These are phyloP conservation scores for Geranium incanum DNA, from an alignment of 441 rosid genomes.

Conservation along the genomic window DNA sequence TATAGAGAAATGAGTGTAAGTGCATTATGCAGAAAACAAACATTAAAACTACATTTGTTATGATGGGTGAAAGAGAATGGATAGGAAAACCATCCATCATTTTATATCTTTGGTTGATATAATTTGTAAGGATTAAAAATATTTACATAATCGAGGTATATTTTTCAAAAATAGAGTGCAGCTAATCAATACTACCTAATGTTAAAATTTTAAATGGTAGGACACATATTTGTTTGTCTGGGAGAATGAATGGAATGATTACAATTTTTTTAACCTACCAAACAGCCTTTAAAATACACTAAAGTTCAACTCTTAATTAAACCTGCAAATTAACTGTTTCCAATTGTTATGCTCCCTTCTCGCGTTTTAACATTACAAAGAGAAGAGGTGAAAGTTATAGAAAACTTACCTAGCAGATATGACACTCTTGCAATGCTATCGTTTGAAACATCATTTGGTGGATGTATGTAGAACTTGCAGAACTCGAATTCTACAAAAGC, in stretches of 20 bases:
- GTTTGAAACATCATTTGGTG: constrained; percentile 22
- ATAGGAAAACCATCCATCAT: neutral
- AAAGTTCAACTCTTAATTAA: neutral
- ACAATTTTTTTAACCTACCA: neutral
- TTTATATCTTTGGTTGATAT: neutral
- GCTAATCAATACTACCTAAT: neutral
- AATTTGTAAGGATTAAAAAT: neutral
- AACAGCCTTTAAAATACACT: neutral
- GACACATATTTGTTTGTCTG: neutral
- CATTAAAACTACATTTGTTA: neutral
- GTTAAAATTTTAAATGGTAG: neutral
- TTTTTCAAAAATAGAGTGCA: neutral
- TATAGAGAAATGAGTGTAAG: neutral
- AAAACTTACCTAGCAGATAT: constrained; percentile 15
- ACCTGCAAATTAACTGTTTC: neutral
- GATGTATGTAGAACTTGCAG: constrained; percentile 26
- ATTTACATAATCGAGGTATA: neutral
- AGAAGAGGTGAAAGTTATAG: neutral
- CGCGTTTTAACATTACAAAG: neutral
- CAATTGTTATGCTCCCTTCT: neutral
- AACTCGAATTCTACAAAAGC: constrained; percentile 22
- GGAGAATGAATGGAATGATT: neutral
- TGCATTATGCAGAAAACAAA: constrained; percentile 1
- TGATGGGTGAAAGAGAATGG: neutral
- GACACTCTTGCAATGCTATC: constrained; percentile 24